Conservation (phyloP, 2,329 filamentous ascomycete species). For the Nakataea oryzae region DNA sequence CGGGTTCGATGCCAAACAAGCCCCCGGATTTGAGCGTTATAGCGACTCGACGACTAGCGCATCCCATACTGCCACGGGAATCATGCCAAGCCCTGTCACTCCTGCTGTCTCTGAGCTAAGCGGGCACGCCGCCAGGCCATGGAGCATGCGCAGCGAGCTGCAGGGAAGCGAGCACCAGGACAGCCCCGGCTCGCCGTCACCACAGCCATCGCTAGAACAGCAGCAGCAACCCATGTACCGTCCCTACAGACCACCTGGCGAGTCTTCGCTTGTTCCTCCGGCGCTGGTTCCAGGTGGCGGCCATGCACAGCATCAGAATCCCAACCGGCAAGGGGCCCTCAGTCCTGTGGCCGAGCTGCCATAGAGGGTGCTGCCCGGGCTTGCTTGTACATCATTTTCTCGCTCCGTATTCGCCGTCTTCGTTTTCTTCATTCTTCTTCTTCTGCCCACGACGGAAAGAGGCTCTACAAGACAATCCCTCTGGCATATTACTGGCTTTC, state of each 20-base stretch:
- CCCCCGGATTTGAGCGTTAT: not conserved
- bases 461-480: not conserved
- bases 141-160: conserved; percentile 12
- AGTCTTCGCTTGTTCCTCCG: not conserved
- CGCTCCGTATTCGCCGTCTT: not conserved
- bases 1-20: not conserved
- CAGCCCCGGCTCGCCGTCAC: not conserved
- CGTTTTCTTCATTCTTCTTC: no score
- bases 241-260: not conserved
- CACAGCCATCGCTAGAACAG: not conserved
- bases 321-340: not conserved
- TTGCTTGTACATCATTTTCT: not conserved
- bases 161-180: conserved; percentile 5
- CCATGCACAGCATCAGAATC: not conserved
- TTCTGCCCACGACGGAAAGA: not conserved
- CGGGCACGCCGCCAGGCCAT: conserved; percentile 7
- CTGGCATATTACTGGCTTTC: not conserved
- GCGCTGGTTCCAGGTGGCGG: not conserved
- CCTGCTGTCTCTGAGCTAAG: conserved; percentile 9
- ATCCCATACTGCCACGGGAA: not conserved
- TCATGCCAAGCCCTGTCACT: not conserved
- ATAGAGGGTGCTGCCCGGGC: not conserved
- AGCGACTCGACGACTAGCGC: not conserved
- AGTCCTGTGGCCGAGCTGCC: conserved; percentile 1
- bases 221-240: not conserved